Percentiles rank a stretch among this genome's conserved stretches.
phyloP scores from a whole-genome alignment of 306 rosid species.

The Senna tora region DNA sequence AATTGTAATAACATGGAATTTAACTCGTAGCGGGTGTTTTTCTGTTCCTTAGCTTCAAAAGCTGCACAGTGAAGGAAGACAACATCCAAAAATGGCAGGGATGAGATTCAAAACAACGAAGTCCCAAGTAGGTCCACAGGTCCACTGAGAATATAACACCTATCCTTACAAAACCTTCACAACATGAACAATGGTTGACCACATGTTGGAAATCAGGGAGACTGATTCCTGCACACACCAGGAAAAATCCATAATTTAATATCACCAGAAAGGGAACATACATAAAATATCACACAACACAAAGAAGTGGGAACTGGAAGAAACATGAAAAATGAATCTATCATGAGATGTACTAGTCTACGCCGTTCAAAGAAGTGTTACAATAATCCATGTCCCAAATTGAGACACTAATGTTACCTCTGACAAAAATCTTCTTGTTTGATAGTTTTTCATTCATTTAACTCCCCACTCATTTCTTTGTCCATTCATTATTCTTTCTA shows the following conservation, averaged over 20 bases:
- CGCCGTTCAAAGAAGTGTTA: neutral
- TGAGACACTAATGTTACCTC: neutral
- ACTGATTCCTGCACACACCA: slow-evolving; percentile 59
- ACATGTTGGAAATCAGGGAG: slow-evolving; percentile 42
- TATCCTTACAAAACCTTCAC: slow-evolving; percentile 38
- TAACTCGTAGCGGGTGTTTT: slow-evolving; percentile 26
- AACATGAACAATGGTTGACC: slow-evolving; percentile 41
- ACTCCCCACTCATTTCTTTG: slow-evolving; percentile 7
- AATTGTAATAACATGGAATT: slow-evolving; percentile 21
- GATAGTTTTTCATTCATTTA: slow-evolving; percentile 3
- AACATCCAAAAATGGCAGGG: slow-evolving; percentile 28
- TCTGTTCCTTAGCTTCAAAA: slow-evolving; percentile 26
- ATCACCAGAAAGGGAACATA: slow-evolving; percentile 28
- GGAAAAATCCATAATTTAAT: slow-evolving; percentile 21
- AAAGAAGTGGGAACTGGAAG: slow-evolving; percentile 11
- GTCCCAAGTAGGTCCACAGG: slow-evolving; percentile 21
- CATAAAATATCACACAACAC: slow-evolving; percentile 25
- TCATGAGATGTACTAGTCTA: slow-evolving; percentile 13
- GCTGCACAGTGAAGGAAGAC: neutral
- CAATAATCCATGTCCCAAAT: neutral
- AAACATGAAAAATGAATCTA: neutral
- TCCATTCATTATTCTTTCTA: slow-evolving; percentile 9
- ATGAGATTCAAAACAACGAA: slow-evolving; percentile 6
- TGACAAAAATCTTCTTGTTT: neutral
- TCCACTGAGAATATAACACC: slow-evolving; percentile 22